Conservation (phyloP, 305 asterid species). For the Solanum chacoense region DNA sequence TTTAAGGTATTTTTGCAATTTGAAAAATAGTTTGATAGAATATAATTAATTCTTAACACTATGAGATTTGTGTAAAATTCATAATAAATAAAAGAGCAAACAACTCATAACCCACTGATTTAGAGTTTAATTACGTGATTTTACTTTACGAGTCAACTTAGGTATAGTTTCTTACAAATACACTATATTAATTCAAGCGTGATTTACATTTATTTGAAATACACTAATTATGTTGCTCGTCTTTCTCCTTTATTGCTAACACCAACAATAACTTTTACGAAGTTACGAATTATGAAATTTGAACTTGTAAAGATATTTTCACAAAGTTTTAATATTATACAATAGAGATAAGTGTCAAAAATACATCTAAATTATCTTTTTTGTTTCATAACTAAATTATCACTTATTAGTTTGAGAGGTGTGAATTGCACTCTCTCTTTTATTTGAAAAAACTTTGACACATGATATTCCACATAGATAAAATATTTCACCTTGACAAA, state of each 20-base stretch:
- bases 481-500: no score
- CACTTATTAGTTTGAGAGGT: no score
- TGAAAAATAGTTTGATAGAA: no score
- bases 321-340: not conserved
- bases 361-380: no score
- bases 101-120: not conserved
- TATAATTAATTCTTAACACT: not conserved
- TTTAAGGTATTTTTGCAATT: no score
- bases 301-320: not conserved
- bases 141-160: not conserved
- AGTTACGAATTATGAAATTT: not conserved
- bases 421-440: no score
- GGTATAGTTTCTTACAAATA: accelerated
- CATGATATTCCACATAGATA: no score
- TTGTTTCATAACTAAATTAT: no score
- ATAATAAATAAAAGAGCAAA: not conserved
- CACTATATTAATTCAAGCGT: not conserved
- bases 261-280: not conserved
- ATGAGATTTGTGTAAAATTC: not conserved
- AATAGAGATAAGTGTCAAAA: no score
- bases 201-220: no score
- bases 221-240: accelerated
- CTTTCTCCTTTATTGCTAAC: not conserved
- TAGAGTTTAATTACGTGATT: not conserved
- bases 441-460: no score